A percentile compares a stretch with the other conserved stretches of the same genome.
phyloP scores from a whole-genome alignment of 2,329 filamentous ascomycete genomes.

The Colletotrichum siamense region DNA sequence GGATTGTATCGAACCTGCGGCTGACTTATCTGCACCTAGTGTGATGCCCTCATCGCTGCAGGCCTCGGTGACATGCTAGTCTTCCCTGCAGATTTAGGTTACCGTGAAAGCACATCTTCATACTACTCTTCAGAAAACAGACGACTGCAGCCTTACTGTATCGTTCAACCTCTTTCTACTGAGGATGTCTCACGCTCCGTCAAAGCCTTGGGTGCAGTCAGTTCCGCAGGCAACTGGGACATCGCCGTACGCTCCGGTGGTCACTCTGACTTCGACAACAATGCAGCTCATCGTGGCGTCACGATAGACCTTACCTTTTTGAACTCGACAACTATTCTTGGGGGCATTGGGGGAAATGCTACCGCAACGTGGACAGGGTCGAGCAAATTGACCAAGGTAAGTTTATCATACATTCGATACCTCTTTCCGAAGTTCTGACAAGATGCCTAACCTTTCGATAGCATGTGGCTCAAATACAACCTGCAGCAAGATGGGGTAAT shows the following conservation, averaged over 20 bases:
- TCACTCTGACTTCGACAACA: conserved; percentile 48
- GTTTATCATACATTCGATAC: too few species aligned
- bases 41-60: conserved; percentile 8
- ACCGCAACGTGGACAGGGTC: not conserved
- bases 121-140: conserved; percentile 29
- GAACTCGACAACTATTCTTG: conserved; percentile 28
- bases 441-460: not conserved
- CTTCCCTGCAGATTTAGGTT: not conserved
- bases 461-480: conserved; percentile 32
- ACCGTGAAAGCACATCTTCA: not conserved
- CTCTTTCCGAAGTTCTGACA: not conserved
- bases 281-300: conserved; percentile 43
- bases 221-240: conserved; percentile 9
- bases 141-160: conserved; percentile 26
- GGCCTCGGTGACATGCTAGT: not conserved
- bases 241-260: conserved; percentile 48
- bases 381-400: not conserved
- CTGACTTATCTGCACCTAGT: not conserved
- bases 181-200: conserved; percentile 25
- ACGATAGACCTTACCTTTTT: conserved; percentile 43
- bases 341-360: conserved; percentile 3
- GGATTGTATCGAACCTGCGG: not conserved
- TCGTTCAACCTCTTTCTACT: conserved; percentile 27
- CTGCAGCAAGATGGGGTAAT: conserved; percentile 26
- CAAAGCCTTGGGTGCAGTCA: conserved; percentile 5